A percentile compares a stretch with the other conserved stretches of the same genome.
These are phyloP conservation scores for Coix lacrymajobi DNA, from an alignment of 176 grass and related monocot genomes.

Conservation along the genomic window DNA sequence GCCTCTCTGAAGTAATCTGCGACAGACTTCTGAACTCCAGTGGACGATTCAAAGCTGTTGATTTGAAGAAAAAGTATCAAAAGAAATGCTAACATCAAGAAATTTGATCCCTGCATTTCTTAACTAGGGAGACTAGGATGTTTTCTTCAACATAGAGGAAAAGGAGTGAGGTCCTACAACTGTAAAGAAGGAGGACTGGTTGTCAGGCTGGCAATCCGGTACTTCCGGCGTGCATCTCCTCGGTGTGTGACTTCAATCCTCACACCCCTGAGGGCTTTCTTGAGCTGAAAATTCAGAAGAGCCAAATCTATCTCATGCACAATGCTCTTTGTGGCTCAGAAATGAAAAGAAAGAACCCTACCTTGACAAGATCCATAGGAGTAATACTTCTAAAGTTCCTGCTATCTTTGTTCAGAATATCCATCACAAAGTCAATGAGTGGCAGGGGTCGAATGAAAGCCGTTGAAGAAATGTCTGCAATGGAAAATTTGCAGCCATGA, in stretches of 20 bases:
- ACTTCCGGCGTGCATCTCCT: conserved; percentile 21
- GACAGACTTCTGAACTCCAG: conserved; percentile 15
- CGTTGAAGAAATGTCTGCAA: conserved; percentile 54
- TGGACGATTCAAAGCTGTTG: conserved; percentile 27
- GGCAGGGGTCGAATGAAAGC: conserved; percentile 44
- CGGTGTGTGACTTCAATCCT: conserved; percentile 60
- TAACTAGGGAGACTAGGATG: neutral
- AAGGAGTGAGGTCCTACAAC: conserved; percentile 23
- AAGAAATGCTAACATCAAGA: neutral
- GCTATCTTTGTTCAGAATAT: conserved; percentile 20
- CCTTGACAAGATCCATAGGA: conserved; percentile 31
- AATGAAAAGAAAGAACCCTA: neutral
- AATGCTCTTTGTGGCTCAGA: neutral
- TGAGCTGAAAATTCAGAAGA: conserved; percentile 35
- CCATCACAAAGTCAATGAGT: conserved; percentile 35
- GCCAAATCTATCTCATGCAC: neutral
- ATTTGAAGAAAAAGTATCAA: neutral
- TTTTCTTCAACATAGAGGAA: neutral
- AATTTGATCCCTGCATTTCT: neutral
- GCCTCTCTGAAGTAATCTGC: conserved; percentile 55
- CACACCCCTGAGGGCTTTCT: conserved; percentile 47
- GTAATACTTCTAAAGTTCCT: neutral
- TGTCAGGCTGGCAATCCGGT: conserved; percentile 36
- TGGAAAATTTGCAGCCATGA: neutral
- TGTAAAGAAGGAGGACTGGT: neutral